These are phyloP conservation scores for Amoebophrya sp. DNA, from an alignment of 169 alveolate species.

Conservation along the genomic window DNA sequence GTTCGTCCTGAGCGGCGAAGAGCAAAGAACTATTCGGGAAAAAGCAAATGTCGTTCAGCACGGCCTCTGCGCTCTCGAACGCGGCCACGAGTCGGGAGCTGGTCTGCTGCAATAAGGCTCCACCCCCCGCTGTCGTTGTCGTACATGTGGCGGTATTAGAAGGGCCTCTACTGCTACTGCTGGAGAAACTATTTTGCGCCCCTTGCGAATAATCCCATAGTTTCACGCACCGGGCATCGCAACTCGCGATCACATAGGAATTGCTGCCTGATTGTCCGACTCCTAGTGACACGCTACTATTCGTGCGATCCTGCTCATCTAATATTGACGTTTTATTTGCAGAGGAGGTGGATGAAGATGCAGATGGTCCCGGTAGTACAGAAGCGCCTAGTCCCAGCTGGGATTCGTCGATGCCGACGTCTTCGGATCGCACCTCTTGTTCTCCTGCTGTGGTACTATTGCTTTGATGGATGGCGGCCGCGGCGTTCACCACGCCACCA, in stretches of 20 bases:
- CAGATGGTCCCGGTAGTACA: not conserved
- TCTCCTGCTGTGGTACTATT: no score
- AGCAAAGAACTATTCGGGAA: not conserved
- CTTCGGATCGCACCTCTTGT: no score
- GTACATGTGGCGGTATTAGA: no score
- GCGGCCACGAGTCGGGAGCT: not conserved
- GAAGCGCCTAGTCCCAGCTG: no score
- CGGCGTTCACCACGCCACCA: not conserved
- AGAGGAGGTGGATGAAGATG: not conserved
- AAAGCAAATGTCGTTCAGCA: conserved; percentile 11
- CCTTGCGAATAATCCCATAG: not conserved
- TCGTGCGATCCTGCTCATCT: no score
- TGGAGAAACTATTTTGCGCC: not conserved
- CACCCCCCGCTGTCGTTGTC: no score
- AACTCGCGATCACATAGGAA: not conserved
- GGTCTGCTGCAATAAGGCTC: no score
- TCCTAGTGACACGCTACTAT: no score
- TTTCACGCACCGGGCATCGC: not conserved
- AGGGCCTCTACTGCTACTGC: not conserved
- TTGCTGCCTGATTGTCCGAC: no score
- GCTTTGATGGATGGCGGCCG: no score
- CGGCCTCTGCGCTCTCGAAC: not conserved
- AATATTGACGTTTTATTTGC: no score
- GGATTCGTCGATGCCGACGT: no score
- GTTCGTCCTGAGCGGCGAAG: conserved; percentile 55